These are phyloP conservation scores for Diaporthe longicolla DNA, from an alignment of 2,329 filamentous ascomycete genomes.

Conservation along the genomic window DNA sequence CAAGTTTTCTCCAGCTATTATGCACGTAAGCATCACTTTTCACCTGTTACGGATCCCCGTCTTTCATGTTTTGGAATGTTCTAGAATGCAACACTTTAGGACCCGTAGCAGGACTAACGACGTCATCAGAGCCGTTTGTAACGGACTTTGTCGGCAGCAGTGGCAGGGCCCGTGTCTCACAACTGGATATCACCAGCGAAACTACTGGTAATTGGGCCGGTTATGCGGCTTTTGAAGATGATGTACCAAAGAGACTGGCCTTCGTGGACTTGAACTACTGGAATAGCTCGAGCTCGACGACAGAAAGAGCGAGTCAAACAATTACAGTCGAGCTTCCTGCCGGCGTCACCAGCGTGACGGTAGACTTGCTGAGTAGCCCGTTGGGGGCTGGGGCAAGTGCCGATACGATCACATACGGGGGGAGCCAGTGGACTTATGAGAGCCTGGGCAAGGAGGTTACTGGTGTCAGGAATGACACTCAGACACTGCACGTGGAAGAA, in stretches of 20 bases:
- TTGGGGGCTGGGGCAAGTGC: conserved; percentile 52
- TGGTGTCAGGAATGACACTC: conserved; percentile 51
- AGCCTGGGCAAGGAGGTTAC: conserved; percentile 53
- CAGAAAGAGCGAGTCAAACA: conserved; percentile 45
- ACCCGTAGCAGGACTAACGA: no score
- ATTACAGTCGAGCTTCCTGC: conserved; percentile 47
- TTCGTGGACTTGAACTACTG: conserved; percentile 54
- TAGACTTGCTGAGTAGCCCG: conserved; percentile 52
- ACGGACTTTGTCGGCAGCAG: conserved; percentile 54
- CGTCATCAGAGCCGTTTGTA: conserved; percentile 55
- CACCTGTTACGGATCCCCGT: no score
- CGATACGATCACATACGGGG: conserved; percentile 54
- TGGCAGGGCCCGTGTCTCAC: conserved; percentile 48
- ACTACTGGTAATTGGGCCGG: conserved; percentile 47
- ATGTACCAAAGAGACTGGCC: conserved; percentile 49
- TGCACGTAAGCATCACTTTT: no score
- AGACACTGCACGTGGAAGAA: conserved; percentile 46
- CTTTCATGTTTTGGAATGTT: no score
- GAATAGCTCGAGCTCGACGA: conserved; percentile 51
- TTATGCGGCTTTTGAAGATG: conserved; percentile 51
- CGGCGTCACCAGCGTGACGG: conserved; percentile 44
- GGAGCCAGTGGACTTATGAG: conserved; percentile 55
- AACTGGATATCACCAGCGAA: conserved; percentile 43
- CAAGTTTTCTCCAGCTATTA: conserved; percentile 56
- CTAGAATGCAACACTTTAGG: no score